Conservation (phyloP, 768 basidiomycete species). For the Trametes cingulata region DNA sequence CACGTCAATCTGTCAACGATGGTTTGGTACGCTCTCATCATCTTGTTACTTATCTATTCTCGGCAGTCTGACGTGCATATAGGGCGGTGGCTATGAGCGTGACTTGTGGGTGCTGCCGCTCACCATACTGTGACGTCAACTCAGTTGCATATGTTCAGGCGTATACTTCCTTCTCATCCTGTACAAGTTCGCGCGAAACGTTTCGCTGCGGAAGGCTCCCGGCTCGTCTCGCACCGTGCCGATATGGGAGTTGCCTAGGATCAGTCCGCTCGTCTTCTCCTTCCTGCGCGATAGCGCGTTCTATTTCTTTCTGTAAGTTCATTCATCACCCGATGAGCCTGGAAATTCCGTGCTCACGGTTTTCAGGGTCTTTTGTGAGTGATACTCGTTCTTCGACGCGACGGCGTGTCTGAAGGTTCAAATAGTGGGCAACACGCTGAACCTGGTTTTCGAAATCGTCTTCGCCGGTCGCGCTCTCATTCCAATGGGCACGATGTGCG, state of each 20-base stretch:
- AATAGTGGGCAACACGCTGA: slow-evolving; percentile 8
- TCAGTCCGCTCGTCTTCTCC: slow-evolving; percentile 13
- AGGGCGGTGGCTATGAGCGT: slow-evolving; percentile 9
- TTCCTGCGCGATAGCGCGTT: slow-evolving; percentile 13
- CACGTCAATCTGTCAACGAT: not conserved
- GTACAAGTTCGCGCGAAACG: slow-evolving; percentile 9
- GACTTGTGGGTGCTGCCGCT: not conserved
- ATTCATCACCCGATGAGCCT: not conserved
- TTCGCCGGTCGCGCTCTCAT: not conserved
- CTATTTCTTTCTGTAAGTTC: slow-evolving; percentile 15
- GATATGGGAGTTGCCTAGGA: not conserved
- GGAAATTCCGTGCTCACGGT: not conserved
- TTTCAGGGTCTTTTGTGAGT: slow-evolving; percentile 5
- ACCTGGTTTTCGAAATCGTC: slow-evolving; percentile 3
- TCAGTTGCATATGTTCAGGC: not conserved
- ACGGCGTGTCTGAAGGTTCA: too few relatives aligned
- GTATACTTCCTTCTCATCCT: slow-evolving; percentile 14
- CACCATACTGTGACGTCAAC: not conserved
- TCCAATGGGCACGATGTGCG: not conserved
- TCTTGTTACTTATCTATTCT: too few relatives aligned
- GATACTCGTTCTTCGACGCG: too few relatives aligned
- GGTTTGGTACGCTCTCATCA: not conserved
- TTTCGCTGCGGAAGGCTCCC: not conserved
- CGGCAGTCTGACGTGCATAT: not conserved
- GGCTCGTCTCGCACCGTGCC: not conserved